Evolutionary conservation across 1,284 basidiomycete species (phyloP), one percentile per base, ranked within the genome.

Genomic region (Malassezia sp.): DNA sequence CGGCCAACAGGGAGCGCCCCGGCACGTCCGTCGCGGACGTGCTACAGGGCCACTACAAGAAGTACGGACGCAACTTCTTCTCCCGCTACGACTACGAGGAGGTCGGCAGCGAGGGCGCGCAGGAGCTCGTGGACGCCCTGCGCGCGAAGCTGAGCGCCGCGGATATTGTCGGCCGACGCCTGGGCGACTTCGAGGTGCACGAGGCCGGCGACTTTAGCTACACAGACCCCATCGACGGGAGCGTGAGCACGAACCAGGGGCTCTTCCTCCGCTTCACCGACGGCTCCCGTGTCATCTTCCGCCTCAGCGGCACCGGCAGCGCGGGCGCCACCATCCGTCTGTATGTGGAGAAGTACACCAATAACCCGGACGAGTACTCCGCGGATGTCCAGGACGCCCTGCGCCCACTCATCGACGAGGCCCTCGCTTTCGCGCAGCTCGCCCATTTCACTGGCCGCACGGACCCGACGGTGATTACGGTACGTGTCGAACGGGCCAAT

Each of bases 61-160:
- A 79, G 63, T 97, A 97, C 73, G 91, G 91, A 33, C 87, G 91
- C 56, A 89, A 84, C 53, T 97, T 96, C 80, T 97, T 96, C 79
- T 89, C 85, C 53, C 73, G 75, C 57, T 97, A 97, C 74, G 91
- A 97, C 75, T 97, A 97, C 75, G 91, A 97, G 72, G 93, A 97
- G 72, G 88, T 95, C 38, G 79, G 85, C 12, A 87, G 87, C 0
- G 84, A 84, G 27, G 86, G 84, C 26, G 91, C 93, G 38, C 80
- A 84, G 63, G 79, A 81, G 55, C 76, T 97, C 65, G 88, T 96
- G 71, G 78, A 77, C 38, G 76, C 81, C 61, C 75, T 97, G 60
- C 80, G 89, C 67, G 71, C 76, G 17, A 77, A 80, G 41, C 83
- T 95, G 71, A 74, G 77, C 49, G 74, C 77, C 9, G 80, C 84